A percentile compares a stretch with the other conserved stretches of the same genome.
Evolutionary conservation across 371 early-diverging fungal species (phyloP).

Genomic region (Mortierella sp.): DNA sequence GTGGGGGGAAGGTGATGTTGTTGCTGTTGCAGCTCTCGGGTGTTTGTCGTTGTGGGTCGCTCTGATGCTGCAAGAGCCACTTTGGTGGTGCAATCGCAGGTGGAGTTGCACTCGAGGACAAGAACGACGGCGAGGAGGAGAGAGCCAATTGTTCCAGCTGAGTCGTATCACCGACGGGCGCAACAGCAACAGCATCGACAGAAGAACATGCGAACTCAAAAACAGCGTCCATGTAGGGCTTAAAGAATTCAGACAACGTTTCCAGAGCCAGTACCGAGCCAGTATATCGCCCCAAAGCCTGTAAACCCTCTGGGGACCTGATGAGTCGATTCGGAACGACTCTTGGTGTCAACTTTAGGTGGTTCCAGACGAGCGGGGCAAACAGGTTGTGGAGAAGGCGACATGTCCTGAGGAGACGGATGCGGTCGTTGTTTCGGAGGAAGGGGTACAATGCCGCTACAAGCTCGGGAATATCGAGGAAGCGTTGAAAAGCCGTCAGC

Average conservation of each 20-base stretch:
- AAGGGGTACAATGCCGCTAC: neutral
- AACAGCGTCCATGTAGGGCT: neutral
- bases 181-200: no score
- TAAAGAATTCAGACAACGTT: neutral
- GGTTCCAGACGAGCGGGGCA: neutral
- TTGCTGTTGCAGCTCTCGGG: neutral
- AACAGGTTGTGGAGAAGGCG: neutral
- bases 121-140: no score
- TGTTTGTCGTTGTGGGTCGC: neutral
- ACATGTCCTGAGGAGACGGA: neutral
- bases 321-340: neutral
- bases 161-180: no score
- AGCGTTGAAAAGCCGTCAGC: neutral
- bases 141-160: neutral
- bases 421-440: neutral
- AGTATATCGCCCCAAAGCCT: neutral
- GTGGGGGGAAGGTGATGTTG: neutral
- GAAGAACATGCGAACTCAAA: neutral
- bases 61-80: neutral
- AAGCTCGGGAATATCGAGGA: neutral
- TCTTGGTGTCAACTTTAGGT: neutral
- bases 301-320: neutral
- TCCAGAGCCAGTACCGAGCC: neutral
- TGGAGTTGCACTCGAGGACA: neutral
- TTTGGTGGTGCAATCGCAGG: neutral